Base-by-base conservation (phyloP, 805 yeast genomes). In the Gaillardinia entomophila region DNA sequence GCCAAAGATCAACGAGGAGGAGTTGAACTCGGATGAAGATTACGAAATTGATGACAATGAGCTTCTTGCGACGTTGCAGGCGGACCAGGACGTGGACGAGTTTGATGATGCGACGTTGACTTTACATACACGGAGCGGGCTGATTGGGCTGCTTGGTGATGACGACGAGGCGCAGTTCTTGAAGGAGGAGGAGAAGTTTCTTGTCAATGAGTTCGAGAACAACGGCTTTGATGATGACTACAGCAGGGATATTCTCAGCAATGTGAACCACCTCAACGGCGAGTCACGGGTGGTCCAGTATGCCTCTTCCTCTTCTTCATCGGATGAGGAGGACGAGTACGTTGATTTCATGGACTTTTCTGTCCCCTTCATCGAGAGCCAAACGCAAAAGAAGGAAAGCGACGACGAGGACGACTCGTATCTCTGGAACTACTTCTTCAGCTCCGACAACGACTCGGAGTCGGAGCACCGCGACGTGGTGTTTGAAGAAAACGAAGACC, bases 361-460 rank as follows among this genome's bases (percentile, higher is more conserved):
- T 27, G 48, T 45, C 13, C 61, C 66, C 4, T 41, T 56, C n/a
- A 43, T 50, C 30, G 53, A 53, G 16, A 41, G 40, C 16, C 42
- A 40, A 3, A n/a, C n/a, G n/a, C n/a, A n/a, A n/a, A n/a, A n/a
- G n/a, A 27, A 17, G 22, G 22, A 19, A 10, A 19, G 22, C 22
- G 66, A 64, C 28, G 76, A 73, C 26, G 79, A 75, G 17, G 88
- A 79, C 50, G 89, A 82, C 48, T 68, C 82, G 3, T 79, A 82
- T 46, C 60, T 84, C 26, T 76, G 88, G 79, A 80, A 80, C 49
- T 82, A 83, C 54, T 80, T 83, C 43, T 79, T 84, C 47, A 62
- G 68, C 35, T 55, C 66, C 2, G 70, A 63, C 38, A 55, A 57
- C 26, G 62, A 57, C 14, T 53, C 59, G 12, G 45, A 48, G n/a